These are phyloP conservation scores for Pinus taeda DNA, from an alignment of 75 land plant species.

Conservation along the genomic window DNA sequence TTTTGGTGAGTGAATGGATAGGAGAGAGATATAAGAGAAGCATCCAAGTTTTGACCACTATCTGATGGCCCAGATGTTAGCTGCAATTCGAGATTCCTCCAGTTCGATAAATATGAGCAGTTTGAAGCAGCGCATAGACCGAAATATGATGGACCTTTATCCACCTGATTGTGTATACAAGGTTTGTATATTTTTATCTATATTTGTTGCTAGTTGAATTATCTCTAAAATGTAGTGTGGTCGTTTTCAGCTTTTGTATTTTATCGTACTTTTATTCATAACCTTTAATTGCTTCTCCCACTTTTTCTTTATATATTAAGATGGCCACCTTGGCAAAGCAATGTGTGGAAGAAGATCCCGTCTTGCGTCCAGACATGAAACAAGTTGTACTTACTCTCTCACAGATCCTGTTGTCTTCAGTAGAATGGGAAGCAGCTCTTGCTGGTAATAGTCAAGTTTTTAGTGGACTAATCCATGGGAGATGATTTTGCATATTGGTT, in stretches of 20 bases:
- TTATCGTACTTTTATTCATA: not conserved
- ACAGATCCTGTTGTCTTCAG: slow-evolving; percentile 67
- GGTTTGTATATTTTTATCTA: slow-evolving; percentile 27
- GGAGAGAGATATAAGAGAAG: not conserved
- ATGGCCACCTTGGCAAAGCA: slow-evolving; percentile 78
- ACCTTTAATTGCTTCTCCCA: not conserved
- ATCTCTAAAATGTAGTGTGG: not conserved
- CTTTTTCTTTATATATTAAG: slow-evolving; percentile 20
- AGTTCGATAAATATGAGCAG: slow-evolving; percentile 52
- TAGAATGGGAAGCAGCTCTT: slow-evolving; percentile 90
- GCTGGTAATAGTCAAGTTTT: slow-evolving; percentile 89
- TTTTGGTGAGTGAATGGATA: not conserved
- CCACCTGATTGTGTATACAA: slow-evolving; percentile 77
- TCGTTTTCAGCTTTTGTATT: not conserved
- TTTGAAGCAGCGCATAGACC: slow-evolving; percentile 62
- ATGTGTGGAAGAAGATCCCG: slow-evolving; percentile 85
- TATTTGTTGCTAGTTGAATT: not conserved
- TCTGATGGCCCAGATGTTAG: slow-evolving; percentile 53
- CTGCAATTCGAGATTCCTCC: slow-evolving; percentile 49
- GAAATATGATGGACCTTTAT: slow-evolving; percentile 61
- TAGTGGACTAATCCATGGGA: slow-evolving; percentile 88
- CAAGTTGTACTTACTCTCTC: slow-evolving; percentile 73
- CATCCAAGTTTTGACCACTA: slow-evolving; percentile 5
- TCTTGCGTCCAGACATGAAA: slow-evolving; percentile 82
- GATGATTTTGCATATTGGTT: slow-evolving; percentile 28